Evolutionary conservation across 2,329 filamentous ascomycete genomes (phyloP).

Genomic region (Alternaria conjuncta): DNA sequence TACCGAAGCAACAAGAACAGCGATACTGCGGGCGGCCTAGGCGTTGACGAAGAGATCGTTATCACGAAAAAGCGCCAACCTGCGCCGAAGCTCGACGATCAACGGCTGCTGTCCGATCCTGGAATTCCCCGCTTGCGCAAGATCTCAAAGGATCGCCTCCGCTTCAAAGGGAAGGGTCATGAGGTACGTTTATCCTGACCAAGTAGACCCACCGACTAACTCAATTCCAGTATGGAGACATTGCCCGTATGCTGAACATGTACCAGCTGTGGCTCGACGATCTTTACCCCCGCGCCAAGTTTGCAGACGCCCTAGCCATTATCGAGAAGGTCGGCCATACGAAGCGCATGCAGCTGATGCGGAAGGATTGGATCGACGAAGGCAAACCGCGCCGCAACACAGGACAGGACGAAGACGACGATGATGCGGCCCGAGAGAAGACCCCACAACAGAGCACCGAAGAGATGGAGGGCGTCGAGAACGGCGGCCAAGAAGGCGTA

Average conservation of each 20-base stretch:
- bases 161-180: constrained; percentile 90
- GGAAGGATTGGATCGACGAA: constrained; percentile 85
- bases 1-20: constrained; percentile 20
- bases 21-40: constrained; percentile 61
- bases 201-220: constrained; percentile 14
- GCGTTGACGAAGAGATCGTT: constrained; percentile 86
- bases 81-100: constrained; percentile 85
- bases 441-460: constrained; percentile 5
- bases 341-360: constrained; percentile 74
- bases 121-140: constrained; percentile 84
- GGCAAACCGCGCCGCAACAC: constrained; percentile 60
- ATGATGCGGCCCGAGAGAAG: constrained; percentile 10
- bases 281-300: constrained; percentile 91
- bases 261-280: constrained; percentile 98
- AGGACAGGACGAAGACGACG: constrained; percentile 37
- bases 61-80: constrained; percentile 79
- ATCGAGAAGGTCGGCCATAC: constrained; percentile 94
- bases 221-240: constrained; percentile 74
- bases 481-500: neutral
- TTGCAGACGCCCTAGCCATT: constrained; percentile 85
- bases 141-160: constrained; percentile 72
- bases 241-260: constrained; percentile 79
- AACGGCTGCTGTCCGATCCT: constrained; percentile 77
- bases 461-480: constrained; percentile 19
- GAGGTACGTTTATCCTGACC: constrained; percentile 63